phyloP scores from a whole-genome alignment of 2,329 filamentous ascomycete genomes.

The Cladophialophora chaetospira region DNA sequence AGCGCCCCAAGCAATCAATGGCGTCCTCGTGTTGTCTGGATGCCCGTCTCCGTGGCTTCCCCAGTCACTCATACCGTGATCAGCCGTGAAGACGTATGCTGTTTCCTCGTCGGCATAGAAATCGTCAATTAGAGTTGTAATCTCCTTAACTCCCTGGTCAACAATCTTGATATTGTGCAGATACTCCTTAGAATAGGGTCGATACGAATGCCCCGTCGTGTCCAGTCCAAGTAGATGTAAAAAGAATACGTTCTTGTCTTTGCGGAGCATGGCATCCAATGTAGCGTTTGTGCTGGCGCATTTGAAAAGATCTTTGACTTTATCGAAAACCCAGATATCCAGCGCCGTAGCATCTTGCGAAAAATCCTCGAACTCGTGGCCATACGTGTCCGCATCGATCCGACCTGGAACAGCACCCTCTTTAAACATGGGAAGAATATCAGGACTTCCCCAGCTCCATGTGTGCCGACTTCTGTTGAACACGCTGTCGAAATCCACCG shows the following conservation, averaged over 20 bases:
- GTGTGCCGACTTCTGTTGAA: slow-evolving; percentile 97
- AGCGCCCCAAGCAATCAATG: slow-evolving; percentile 89
- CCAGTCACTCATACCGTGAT: slow-evolving; percentile 99
- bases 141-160: slow-evolving; percentile 83
- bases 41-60: slow-evolving; percentile 98
- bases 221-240: slow-evolving; percentile 90
- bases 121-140: slow-evolving; percentile 75
- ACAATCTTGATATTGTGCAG: slow-evolving; percentile 92
- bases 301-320: slow-evolving; percentile 82
- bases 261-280: slow-evolving; percentile 68
- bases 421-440: slow-evolving; percentile 97
- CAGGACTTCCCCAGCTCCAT: slow-evolving; percentile 98
- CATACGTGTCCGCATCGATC: slow-evolving; percentile 85
- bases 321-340: slow-evolving; percentile 95
- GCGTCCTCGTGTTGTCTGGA: slow-evolving; percentile 93
- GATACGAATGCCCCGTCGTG: slow-evolving; percentile 80
- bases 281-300: slow-evolving; percentile 77
- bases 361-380: slow-evolving; percentile 84
- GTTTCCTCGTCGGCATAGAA: slow-evolving; percentile 89
- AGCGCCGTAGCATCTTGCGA: slow-evolving; percentile 77
- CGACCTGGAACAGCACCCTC: slow-evolving; percentile 84
- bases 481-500: slow-evolving; percentile 96
- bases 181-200: slow-evolving; percentile 95
- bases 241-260: slow-evolving; percentile 93
- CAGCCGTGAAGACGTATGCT: slow-evolving; percentile 93